Evolutionary conservation across 495 filamentous ascomycete genomes (phyloP).

Genomic region (Pyronema domesticum): DNA sequence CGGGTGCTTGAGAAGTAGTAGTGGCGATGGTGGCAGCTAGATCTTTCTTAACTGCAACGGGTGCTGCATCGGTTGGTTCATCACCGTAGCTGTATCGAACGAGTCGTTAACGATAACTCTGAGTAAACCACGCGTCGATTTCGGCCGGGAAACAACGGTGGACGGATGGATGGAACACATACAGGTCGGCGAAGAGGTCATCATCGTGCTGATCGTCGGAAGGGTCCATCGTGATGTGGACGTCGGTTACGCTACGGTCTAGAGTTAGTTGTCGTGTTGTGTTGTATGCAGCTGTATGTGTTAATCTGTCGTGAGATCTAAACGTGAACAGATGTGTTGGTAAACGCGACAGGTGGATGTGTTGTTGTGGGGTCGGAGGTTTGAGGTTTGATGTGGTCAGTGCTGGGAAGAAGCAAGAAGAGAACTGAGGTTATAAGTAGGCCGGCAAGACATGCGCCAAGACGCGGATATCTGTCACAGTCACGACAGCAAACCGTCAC

Average conservation of each 20-base stretch:
- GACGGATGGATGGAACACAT: conserved; percentile 27
- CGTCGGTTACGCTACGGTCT: conserved; percentile 51
- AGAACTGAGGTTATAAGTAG: neutral
- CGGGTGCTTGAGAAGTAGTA: conserved; percentile 1
- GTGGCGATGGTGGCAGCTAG: neutral
- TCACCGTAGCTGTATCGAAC: conserved; percentile 58
- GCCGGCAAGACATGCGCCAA: no score
- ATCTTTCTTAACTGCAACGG: conserved; percentile 4
- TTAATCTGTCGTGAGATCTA: no score
- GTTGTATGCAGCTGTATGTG: no score
- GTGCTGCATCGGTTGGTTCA: conserved; percentile 33
- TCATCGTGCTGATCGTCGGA: conserved; percentile 68
- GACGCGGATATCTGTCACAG: no score
- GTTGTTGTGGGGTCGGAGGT: no score
- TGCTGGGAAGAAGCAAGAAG: neutral
- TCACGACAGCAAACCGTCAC: no score
- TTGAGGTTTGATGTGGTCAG: neutral
- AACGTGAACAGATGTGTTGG: no score
- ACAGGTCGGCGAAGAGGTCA: conserved; percentile 98
- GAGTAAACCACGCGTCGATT: conserved; percentile 4
- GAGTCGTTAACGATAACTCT: conserved; percentile 1
- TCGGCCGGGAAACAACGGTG: conserved; percentile 4
- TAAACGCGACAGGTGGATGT: no score
- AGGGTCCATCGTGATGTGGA: conserved; percentile 15
- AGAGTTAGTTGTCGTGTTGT: neutral